A percentile compares a stretch with the other conserved stretches of the same genome.
phyloP scores from a whole-genome alignment of 1,284 basidiomycete species.

The Tilletia horrida region DNA sequence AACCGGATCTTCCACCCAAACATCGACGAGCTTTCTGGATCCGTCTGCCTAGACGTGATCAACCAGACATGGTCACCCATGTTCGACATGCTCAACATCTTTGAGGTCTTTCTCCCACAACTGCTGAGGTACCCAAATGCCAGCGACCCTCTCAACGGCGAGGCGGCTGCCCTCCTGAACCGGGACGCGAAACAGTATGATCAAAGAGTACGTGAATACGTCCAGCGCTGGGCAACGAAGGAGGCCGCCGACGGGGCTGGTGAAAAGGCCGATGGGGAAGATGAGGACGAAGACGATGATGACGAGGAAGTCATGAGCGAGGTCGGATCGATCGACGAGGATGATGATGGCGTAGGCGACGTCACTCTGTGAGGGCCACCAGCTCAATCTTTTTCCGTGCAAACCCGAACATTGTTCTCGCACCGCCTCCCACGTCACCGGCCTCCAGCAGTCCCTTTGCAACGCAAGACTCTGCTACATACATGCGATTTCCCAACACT shows the following conservation, averaged over 20 bases:
- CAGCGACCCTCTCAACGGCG: conserved; percentile 93
- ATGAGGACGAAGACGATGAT: conserved; percentile 22
- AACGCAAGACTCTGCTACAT: no score
- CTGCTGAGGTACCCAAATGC: conserved; percentile 95
- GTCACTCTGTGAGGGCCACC: conserved; percentile 35
- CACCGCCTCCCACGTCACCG: no score
- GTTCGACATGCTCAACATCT: conserved; percentile 95
- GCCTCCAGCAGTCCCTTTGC: no score
- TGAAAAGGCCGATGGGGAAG: conserved; percentile 17
- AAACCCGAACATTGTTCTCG: no score
- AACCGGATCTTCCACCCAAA: conserved; percentile 99
- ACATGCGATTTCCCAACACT: no score
- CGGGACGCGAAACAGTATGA: conserved; percentile 76
- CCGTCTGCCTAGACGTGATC: conserved; percentile 50
- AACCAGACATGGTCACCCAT: conserved; percentile 48
- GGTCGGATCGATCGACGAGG: conserved; percentile 47
- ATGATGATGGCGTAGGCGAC: conserved; percentile 32
- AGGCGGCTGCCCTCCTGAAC: conserved; percentile 93
- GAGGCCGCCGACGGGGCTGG: conserved; percentile 27
- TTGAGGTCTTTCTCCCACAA: conserved; percentile 96
- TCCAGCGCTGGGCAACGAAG: conserved; percentile 39
- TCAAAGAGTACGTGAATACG: conserved; percentile 45
- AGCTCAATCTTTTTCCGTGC: no score
- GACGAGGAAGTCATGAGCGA: conserved; percentile 51
- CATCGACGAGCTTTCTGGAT: conserved; percentile 76